phyloP scores from a whole-genome alignment of 352 stramenopile genomes.

The Discostella stelligera region DNA sequence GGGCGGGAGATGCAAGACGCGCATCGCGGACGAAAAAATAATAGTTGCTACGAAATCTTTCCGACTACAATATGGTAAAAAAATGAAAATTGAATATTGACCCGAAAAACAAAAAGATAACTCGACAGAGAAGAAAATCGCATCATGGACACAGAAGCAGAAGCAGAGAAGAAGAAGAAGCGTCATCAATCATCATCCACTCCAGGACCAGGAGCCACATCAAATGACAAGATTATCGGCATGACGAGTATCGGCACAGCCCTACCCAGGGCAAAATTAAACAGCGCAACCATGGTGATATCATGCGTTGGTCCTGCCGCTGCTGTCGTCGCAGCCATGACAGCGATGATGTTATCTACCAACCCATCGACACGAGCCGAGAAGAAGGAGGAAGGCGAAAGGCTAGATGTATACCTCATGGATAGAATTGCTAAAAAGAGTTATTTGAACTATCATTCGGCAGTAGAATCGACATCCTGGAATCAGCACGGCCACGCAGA shows the following conservation, averaged over 20 bases:
- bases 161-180: too few species aligned
- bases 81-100: not conserved
- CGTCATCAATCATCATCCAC: too few species aligned
- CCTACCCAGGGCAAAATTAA: not conserved
- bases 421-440: conserved; percentile 66
- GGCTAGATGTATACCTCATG: conserved; percentile 64
- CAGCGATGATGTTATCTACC: not conserved
- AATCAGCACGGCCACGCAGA: not conserved
- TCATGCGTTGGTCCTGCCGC: conserved; percentile 13
- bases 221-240: too few species aligned
- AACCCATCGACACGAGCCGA: conserved; percentile 14
- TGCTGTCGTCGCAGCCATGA: not conserved
- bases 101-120: too few species aligned
- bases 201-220: too few species aligned
- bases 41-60: too few species aligned
- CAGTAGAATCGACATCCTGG: not conserved
- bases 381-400: conserved; percentile 7
- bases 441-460: conserved; percentile 57
- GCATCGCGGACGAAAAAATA: too few species aligned
- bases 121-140: too few species aligned
- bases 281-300: not conserved
- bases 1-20: too few species aligned
- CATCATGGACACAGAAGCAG: too few species aligned
- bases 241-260: not conserved
- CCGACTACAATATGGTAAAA: too few species aligned